Base-by-base conservation (phyloP, 805 yeast species). In the Ogataea methanolica region DNA sequence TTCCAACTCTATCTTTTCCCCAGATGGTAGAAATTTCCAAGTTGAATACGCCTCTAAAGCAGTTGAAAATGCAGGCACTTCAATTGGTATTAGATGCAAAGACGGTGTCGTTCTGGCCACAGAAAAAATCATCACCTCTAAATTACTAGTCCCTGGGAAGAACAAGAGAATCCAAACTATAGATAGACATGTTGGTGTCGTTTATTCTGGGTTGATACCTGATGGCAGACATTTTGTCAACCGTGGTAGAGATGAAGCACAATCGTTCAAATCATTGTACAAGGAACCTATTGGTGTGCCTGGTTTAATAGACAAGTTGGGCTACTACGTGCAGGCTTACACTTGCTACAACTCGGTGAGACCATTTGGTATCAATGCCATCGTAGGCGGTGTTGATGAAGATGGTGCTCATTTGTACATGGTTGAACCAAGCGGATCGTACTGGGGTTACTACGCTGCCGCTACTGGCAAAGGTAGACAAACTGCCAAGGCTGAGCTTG, bases 391-490 rank as follows among this genome's bases (percentile, higher is more conserved):
- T 55, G 80, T 88, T 42, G 98, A 92, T 65, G 84, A 80, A 39
- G 80, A 86, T 51, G 98, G 97, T 12, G 55, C 68, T 22, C 97
- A 92, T 66, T 77, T 94, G 59, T 92, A 85, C 71, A 94, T 92
- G 97, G 76, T 94, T 49, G 99, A 94, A 67, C 99, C 99, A 58
- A 87, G 95, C 66, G 99, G 99, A 52, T 75, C 89, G 1, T 89
- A 84, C 63, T 95, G 99, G 98, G 99, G 99, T 44, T 94, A 94
- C 70, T 76, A 79, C 46, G 99, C 97, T 51, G 96, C 97, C 36
- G 99, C 99, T 16, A 82, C 97, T 4, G 99, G 99, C 54, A 94
- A 92, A 67, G 99, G 99, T 42, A 82, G 98, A 68, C 99, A 94
- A 69, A 80, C 88, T n/a, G 99, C 99, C 43, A 92, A 92, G 70